These are phyloP conservation scores for Apiospora sp. DNA, from an alignment of 2,329 filamentous ascomycete genomes.

Conservation along the genomic window DNA sequence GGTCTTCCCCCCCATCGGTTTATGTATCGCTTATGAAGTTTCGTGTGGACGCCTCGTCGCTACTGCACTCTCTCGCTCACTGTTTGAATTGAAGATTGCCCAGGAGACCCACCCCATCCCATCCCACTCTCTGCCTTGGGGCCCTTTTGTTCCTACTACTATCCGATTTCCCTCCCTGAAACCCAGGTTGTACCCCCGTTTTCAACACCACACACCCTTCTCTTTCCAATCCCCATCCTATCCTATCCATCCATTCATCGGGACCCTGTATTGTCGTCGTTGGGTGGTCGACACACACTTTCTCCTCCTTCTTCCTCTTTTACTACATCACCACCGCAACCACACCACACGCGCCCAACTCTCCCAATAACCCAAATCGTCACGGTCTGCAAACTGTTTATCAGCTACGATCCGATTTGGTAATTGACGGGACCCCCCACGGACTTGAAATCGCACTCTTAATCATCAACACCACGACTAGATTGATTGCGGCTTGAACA, in stretches of 20 bases:
- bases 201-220: constrained; percentile 21
- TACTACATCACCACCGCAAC: constrained; percentile 13
- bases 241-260: constrained; percentile 15
- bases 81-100: constrained; percentile 15
- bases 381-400: not conserved
- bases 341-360: not conserved
- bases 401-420: constrained; percentile 4
- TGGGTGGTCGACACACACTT: not conserved
- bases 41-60: not conserved
- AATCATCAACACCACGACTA: constrained; percentile 1
- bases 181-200: constrained; percentile 22
- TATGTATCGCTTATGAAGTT: constrained; percentile 2
- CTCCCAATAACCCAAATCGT: not conserved
- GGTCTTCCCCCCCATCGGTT: not conserved
- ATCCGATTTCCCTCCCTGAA: constrained; percentile 27
- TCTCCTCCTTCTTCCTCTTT: constrained; percentile 17
- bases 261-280: constrained; percentile 11
- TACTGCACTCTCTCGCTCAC: not conserved
- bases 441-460: not conserved
- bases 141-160: constrained; percentile 16
- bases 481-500: constrained; percentile 1
- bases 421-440: constrained; percentile 12
- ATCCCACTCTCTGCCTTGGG: constrained; percentile 21
- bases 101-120: constrained; percentile 12
- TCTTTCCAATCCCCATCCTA: constrained; percentile 17